Evolutionary conservation across 257 asterid species (phyloP).

Genomic region (Jacaranda copaia): DNA sequence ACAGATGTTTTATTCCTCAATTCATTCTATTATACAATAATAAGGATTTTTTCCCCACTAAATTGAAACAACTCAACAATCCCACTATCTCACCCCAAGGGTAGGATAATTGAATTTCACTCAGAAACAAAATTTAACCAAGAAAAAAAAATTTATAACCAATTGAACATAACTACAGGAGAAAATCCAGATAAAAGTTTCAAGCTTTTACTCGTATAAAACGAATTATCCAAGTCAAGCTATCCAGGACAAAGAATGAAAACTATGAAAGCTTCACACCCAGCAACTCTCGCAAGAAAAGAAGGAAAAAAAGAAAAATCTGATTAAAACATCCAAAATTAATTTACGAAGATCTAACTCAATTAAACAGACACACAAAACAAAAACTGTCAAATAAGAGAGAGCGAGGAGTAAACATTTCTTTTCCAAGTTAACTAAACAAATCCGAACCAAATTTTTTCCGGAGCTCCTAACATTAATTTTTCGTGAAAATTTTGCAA

Average conservation of each 20-base stretch:
- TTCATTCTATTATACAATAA: not conserved
- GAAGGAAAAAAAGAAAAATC: constrained; percentile 5
- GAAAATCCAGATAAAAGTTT: not conserved
- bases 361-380: not conserved
- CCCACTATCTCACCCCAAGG: not conserved
- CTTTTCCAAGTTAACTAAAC: constrained; percentile 2
- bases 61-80: not conserved
- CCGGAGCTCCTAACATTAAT: not conserved
- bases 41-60: not conserved
- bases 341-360: constrained; percentile 13
- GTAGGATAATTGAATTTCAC: not conserved
- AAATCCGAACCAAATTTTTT: constrained; percentile 14
- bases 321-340: not conserved
- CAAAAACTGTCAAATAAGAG: not conserved
- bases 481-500: not conserved
- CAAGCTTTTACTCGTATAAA: not conserved
- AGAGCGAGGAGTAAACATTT: not conserved
- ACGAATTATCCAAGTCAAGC: constrained; percentile 25
- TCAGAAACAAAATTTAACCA: not conserved
- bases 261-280: not conserved
- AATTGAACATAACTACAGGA: not conserved
- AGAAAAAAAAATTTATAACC: no score
- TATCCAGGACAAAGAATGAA: not conserved
- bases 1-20: not conserved
- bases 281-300: not conserved